Conservation (phyloP, 306 rosid species). For the Corylus americana region DNA sequence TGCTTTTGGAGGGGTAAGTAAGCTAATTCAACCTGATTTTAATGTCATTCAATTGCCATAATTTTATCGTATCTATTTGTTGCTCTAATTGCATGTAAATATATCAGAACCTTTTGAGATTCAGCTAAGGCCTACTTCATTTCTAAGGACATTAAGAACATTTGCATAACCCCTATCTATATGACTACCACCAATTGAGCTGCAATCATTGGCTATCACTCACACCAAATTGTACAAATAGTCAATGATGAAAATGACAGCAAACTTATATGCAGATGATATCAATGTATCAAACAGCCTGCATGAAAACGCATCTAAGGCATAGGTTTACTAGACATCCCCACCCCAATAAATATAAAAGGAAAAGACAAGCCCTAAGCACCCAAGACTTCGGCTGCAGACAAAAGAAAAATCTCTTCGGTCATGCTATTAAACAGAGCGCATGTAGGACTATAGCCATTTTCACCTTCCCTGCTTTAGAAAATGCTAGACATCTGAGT, state of each 20-base stretch:
- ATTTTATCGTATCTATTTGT: neutral
- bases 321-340: neutral
- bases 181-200: neutral
- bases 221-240: slow-evolving; percentile 9
- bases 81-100: neutral
- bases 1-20: slow-evolving; percentile 89
- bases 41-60: neutral
- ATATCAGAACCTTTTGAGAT: neutral
- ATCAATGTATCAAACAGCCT: neutral
- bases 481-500: neutral
- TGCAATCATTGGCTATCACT: slow-evolving; percentile 21
- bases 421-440: neutral
- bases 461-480: neutral
- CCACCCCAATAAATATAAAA: neutral
- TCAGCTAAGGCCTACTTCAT: neutral
- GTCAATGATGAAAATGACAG: neutral
- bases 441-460: neutral
- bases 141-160: neutral
- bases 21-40: slow-evolving; percentile 19
- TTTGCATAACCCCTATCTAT: neutral
- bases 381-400: neutral
- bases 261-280: neutral
- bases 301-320: neutral
- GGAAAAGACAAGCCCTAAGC: neutral
- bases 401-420: neutral